Conservation (phyloP, 176 grass and related monocot species). For the Metroxylon sagu region DNA sequence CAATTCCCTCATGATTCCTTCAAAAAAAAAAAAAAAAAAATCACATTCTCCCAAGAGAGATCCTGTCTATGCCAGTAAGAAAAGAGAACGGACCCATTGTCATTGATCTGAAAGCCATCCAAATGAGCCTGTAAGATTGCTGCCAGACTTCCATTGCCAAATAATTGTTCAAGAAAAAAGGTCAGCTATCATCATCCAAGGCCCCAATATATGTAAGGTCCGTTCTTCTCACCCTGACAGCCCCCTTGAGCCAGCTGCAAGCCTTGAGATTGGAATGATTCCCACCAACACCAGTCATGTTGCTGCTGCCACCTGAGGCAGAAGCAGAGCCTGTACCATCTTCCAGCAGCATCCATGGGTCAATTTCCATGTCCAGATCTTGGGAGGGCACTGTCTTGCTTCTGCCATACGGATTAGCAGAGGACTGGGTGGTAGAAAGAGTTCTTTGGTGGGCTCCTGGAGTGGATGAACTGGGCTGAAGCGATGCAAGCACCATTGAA, state of each 20-base stretch:
- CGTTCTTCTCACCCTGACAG: slow-evolving; percentile 75
- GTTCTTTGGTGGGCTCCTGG: slow-evolving; percentile 48
- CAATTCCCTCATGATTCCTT: no score
- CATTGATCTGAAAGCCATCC: not conserved
- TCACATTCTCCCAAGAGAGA: slow-evolving; percentile 4
- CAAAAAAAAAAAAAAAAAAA: no score
- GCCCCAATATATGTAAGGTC: slow-evolving; percentile 92
- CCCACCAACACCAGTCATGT: slow-evolving; percentile 19
- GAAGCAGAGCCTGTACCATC: slow-evolving; percentile 77
- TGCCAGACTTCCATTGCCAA: not conserved
- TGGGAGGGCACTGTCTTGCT: slow-evolving; percentile 53
- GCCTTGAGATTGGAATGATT: slow-evolving; percentile 85
- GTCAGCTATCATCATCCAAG: slow-evolving; percentile 91
- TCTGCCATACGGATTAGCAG: slow-evolving; percentile 49
- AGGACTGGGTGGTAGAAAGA: slow-evolving; percentile 27
- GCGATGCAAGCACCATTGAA: slow-evolving; percentile 28
- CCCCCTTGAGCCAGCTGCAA: slow-evolving; percentile 91
- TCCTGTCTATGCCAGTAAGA: slow-evolving; percentile 9
- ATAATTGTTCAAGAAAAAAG: slow-evolving; percentile 14
- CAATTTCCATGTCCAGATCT: slow-evolving; percentile 73
- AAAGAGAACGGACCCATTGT: not conserved
- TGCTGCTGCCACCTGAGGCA: slow-evolving; percentile 28
- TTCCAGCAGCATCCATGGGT: slow-evolving; percentile 85
- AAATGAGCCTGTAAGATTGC: slow-evolving; percentile 8
- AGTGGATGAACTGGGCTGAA: slow-evolving; percentile 1